Percentiles rank a stretch among this genome's conserved stretches.
phyloP scores from a whole-genome alignment of 441 rosid species.

The Brassica hybrid region DNA sequence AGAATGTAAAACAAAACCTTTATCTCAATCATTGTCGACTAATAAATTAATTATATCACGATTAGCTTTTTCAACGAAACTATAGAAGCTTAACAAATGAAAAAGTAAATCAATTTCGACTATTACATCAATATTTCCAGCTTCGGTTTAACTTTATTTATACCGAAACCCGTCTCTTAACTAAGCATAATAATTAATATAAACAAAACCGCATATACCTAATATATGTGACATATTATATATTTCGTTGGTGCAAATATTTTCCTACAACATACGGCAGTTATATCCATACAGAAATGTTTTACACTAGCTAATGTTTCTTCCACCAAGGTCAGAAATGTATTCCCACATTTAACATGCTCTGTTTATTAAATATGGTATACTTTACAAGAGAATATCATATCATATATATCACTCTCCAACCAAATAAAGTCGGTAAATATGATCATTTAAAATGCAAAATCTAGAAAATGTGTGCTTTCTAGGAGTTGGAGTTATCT shows the following conservation, averaged over 20 bases:
- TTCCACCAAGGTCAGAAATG: slow-evolving; percentile 7
- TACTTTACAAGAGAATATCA: slow-evolving; percentile 22
- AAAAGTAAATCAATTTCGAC: not conserved
- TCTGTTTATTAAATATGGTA: slow-evolving; percentile 20
- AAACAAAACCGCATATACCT: not conserved
- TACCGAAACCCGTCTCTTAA: not conserved
- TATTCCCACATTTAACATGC: slow-evolving; percentile 34
- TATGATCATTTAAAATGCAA: slow-evolving; percentile 15
- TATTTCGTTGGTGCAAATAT: not conserved
- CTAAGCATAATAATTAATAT: not conserved
- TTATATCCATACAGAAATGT: not conserved
- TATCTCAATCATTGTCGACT: not conserved
- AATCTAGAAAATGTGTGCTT: slow-evolving; percentile 3
- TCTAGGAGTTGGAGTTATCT: slow-evolving; percentile 39
- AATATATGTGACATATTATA: not conserved
- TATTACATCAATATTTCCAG: not conserved
- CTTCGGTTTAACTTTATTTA: not conserved
- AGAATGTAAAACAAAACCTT: not conserved
- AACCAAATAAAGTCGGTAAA: slow-evolving; percentile 38
- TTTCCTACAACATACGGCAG: not conserved
- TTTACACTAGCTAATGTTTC: slow-evolving; percentile 1
- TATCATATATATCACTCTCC: slow-evolving; percentile 12
- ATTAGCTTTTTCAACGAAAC: not conserved
- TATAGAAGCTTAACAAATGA: not conserved
- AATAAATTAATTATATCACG: not conserved